phyloP scores from a whole-genome alignment of 2,329 filamentous ascomycete species.

The Trichoderma brevicompactum region DNA sequence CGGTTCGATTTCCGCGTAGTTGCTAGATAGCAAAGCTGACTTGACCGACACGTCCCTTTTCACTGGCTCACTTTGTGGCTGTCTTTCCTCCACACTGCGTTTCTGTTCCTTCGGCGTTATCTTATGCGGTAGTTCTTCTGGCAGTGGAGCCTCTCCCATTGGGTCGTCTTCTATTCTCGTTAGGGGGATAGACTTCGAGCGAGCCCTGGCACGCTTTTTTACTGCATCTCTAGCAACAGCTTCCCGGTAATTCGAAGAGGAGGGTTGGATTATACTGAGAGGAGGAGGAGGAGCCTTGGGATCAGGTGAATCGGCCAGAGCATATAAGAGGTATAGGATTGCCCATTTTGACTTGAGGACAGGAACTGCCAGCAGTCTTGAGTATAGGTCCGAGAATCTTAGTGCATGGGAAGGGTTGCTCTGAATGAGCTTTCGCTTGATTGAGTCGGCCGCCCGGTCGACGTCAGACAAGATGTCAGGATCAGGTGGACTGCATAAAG shows the following conservation, averaged over 20 bases:
- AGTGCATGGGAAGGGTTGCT: constrained; percentile 79
- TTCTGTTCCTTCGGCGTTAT: constrained; percentile 48
- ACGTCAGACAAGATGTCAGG: constrained; percentile 70
- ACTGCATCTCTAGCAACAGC: constrained; percentile 44
- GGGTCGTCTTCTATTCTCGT: constrained; percentile 53
- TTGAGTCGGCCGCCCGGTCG: constrained; percentile 90
- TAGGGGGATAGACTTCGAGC: constrained; percentile 44
- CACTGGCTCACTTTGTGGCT: constrained; percentile 38
- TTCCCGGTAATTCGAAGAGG: constrained; percentile 45
- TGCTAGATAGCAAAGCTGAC: constrained; percentile 61
- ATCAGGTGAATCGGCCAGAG: constrained; percentile 72
- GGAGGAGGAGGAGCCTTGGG: constrained; percentile 56
- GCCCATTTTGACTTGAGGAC: constrained; percentile 96
- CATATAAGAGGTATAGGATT: constrained; percentile 88
- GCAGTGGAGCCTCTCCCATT: constrained; percentile 59
- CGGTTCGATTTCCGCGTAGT: constrained; percentile 61
- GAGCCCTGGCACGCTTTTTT: constrained; percentile 46
- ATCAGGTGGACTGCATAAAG: constrained; percentile 49
- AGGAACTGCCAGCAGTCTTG: constrained; percentile 83
- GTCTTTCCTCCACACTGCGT: constrained; percentile 44
- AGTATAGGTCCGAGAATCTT: constrained; percentile 88
- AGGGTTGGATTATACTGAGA: constrained; percentile 49
- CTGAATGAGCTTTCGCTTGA: constrained; percentile 83
- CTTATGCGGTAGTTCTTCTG: constrained; percentile 52
- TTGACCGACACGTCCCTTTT: constrained; percentile 60